Percentiles rank a stretch among this genome's conserved stretches.
phyloP scores from a whole-genome alignment of 768 basidiomycete genomes.

The Naganishia antarctica region DNA sequence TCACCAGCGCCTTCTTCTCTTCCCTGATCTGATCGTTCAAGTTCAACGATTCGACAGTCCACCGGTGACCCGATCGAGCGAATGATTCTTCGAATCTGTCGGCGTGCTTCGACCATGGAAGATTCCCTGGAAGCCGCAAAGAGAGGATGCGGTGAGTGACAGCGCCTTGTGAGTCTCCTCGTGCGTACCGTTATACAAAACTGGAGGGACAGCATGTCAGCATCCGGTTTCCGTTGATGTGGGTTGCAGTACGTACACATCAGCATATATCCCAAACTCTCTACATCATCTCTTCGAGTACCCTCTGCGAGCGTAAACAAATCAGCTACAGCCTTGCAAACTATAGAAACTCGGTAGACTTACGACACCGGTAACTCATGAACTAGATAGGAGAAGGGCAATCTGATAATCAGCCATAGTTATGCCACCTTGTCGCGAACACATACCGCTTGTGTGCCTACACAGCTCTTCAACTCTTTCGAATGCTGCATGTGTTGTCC shows the following conservation, averaged over 20 bases:
- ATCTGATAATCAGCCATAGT: not conserved
- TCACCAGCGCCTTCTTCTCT: conserved; percentile 16
- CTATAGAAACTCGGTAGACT: not conserved
- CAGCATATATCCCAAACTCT: conserved; percentile 24
- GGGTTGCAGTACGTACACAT: conserved; percentile 28
- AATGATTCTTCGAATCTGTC: conserved; percentile 25
- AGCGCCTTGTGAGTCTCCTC: not conserved
- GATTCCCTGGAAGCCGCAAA: not conserved
- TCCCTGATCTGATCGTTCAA: conserved; percentile 23
- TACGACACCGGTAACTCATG: conserved; percentile 29
- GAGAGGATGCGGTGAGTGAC: not conserved
- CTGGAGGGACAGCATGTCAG: not conserved
- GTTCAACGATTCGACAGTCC: conserved; percentile 22
- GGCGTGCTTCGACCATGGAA: conserved; percentile 27
- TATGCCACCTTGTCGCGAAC: not conserved
- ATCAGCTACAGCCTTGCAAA: not conserved
- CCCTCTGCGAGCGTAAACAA: conserved; percentile 2
- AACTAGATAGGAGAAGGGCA: conserved; percentile 1
- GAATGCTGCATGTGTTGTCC: conserved; percentile 19
- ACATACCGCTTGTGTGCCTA: conserved; percentile 28
- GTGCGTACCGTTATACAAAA: conserved; percentile 20
- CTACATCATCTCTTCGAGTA: conserved; percentile 28
- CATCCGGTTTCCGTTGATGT: too few species aligned
- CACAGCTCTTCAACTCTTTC: conserved; percentile 16
- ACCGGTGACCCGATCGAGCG: conserved; percentile 25